Conservation (phyloP, 257 asterid genomes). For the Solanum paucissectum region DNA sequence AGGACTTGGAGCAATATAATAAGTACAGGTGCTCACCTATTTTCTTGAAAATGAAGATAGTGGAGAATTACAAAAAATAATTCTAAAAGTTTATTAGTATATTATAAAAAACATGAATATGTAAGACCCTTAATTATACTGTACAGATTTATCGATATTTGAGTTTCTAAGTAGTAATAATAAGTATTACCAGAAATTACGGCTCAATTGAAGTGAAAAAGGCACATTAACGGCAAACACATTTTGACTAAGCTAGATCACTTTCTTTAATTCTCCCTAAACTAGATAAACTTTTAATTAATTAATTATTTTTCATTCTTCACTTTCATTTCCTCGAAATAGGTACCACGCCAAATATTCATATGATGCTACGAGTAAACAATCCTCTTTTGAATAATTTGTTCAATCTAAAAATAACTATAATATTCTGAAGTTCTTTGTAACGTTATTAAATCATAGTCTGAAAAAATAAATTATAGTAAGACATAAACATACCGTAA, state of each 20-base stretch:
- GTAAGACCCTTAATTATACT: background rate
- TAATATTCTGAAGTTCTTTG: no score
- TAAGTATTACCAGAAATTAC: background rate
- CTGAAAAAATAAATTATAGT: background rate
- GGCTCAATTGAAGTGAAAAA: background rate
- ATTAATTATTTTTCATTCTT: background rate
- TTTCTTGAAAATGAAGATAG: background rate
- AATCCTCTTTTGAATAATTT: background rate
- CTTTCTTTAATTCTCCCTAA: background rate
- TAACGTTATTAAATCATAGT: no score
- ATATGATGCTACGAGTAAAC: background rate
- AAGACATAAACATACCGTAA: slow-evolving; percentile 13
- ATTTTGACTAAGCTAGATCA: background rate
- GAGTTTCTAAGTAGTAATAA: background rate
- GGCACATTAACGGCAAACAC: background rate
- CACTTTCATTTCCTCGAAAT: background rate
- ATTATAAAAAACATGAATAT: background rate
- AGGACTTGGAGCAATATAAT: background rate
- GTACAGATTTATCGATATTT: background rate
- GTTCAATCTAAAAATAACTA: background rate
- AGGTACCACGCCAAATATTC: background rate
- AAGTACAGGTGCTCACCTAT: background rate
- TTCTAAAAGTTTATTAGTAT: background rate
- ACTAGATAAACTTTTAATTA: background rate
- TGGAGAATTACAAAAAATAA: background rate